Percentiles rank a stretch among this genome's conserved stretches.
phyloP scores from a whole-genome alignment of 306 rosid species.

The Gleditsia sinensis region DNA sequence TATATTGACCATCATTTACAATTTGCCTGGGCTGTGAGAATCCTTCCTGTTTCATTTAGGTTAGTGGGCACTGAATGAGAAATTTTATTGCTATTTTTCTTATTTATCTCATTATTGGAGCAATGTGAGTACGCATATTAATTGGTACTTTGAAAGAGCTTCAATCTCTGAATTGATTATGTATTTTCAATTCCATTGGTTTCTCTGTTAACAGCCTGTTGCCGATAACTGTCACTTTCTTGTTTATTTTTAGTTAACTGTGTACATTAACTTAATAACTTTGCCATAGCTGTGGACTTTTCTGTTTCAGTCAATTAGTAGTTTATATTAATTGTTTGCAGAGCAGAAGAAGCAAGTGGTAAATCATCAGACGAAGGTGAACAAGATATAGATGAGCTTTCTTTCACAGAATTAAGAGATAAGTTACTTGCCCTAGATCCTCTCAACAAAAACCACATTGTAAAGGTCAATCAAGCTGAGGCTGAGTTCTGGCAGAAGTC shows the following conservation, averaged over 20 bases:
- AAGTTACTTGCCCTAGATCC: conserved; percentile 85
- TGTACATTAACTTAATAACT: conserved; percentile 5
- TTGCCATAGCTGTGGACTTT: conserved; percentile 22
- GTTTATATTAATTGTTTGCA: conserved; percentile 45
- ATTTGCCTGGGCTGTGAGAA: not conserved
- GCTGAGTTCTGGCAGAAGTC: conserved; percentile 94
- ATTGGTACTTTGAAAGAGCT: conserved; percentile 12
- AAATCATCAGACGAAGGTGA: conserved; percentile 48
- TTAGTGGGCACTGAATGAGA: conserved; percentile 13
- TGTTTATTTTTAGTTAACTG: conserved; percentile 3
- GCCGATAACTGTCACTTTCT: conserved; percentile 16
- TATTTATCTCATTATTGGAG: not conserved
- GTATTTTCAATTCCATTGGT: not conserved
- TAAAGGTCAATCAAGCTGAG: conserved; percentile 89
- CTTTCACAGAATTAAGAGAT: conserved; percentile 93
- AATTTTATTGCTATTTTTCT: not conserved
- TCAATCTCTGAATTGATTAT: not conserved
- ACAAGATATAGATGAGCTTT: conserved; percentile 66
- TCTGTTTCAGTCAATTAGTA: conserved; percentile 19
- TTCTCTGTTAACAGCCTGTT: conserved; percentile 11
- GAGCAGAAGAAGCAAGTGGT: conserved; percentile 42
- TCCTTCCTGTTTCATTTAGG: conserved; percentile 21
- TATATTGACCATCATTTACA: not conserved
- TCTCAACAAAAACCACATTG: conserved; percentile 75
- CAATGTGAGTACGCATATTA: not conserved